Evolutionary conservation across 2,329 filamentous ascomycete genomes (phyloP).

Genomic region (Aspergillus sp.): DNA sequence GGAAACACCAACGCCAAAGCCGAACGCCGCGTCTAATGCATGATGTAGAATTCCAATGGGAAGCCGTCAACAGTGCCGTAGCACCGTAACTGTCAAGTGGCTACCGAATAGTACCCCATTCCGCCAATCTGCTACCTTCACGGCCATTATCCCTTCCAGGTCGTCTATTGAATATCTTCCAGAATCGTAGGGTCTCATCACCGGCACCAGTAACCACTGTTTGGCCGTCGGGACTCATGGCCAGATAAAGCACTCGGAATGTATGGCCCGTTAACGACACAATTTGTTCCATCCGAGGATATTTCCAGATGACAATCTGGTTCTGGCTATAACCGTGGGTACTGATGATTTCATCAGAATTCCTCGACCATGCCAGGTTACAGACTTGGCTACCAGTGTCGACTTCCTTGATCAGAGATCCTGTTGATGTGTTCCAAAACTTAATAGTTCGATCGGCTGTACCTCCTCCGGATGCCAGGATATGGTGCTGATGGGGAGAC

Average conservation of each 20-base stretch:
- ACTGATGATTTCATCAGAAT: conserved; percentile 94
- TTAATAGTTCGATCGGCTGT: conserved; percentile 96
- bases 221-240: conserved; percentile 94
- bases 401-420: conserved; percentile 76
- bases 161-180: conserved; percentile 90
- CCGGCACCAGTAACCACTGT: conserved; percentile 94
- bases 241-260: conserved; percentile 91
- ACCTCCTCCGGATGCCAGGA: conserved; percentile 93
- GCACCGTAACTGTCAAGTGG: conserved; percentile 15
- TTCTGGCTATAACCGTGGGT: conserved; percentile 98
- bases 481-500: conserved; percentile 92
- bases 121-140: conserved; percentile 65
- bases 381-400: conserved; percentile 99
- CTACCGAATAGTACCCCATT: conserved; percentile 79
- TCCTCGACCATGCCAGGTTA: conserved; percentile 95
- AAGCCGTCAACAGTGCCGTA: conserved; percentile 11
- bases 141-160: conserved; percentile 68
- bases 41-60: conserved; percentile 20
- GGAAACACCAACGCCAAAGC: conserved; percentile 23
- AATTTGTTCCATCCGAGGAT: conserved; percentile 96
- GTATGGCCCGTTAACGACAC: conserved; percentile 94
- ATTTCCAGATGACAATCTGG: conserved; percentile 99
- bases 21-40: conserved; percentile 39
- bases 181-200: conserved; percentile 93
- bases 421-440: conserved; percentile 94